phyloP scores from a whole-genome alignment of 768 basidiomycete genomes.

The Tylopilus cervinicoccineus region DNA sequence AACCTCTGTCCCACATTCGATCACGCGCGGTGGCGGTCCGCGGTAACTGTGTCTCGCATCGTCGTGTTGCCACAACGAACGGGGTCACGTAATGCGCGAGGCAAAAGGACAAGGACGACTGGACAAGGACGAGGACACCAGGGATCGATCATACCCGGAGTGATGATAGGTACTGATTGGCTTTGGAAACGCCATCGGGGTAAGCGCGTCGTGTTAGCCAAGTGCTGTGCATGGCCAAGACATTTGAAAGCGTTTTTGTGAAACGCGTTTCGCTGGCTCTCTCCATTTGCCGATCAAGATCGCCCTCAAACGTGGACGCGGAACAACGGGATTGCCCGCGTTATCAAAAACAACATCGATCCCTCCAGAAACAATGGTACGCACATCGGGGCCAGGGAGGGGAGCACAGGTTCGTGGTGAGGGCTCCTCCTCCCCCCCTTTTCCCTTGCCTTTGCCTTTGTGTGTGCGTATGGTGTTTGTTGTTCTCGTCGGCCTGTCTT shows the following conservation, averaged over 20 bases:
- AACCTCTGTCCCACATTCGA: too few relatives aligned
- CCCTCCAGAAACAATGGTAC: background rate
- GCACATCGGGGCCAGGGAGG: too few relatives aligned
- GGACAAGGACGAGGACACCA: too few relatives aligned
- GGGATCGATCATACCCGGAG: background rate
- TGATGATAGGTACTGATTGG: background rate
- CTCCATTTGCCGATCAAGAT: background rate
- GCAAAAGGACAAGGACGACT: too few relatives aligned
- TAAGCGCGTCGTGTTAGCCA: too few relatives aligned
- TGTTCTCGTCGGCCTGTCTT: background rate
- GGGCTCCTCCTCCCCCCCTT: background rate
- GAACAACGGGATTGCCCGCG: background rate
- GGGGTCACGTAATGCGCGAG: background rate
- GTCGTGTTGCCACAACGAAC: too few relatives aligned
- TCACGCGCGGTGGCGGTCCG: too few relatives aligned
- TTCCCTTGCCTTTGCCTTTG: background rate
- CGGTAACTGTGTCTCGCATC: too few relatives aligned
- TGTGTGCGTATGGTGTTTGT: too few relatives aligned
- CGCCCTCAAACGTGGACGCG: background rate
- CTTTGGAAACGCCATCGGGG: background rate
- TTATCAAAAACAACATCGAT: background rate
- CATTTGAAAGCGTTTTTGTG: too few relatives aligned
- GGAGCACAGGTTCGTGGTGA: too few relatives aligned
- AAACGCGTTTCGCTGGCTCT: background rate
- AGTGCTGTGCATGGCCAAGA: too few relatives aligned